Conservation (phyloP, 2,329 filamentous ascomycete species). For the Zasmidium citrigriseum region DNA sequence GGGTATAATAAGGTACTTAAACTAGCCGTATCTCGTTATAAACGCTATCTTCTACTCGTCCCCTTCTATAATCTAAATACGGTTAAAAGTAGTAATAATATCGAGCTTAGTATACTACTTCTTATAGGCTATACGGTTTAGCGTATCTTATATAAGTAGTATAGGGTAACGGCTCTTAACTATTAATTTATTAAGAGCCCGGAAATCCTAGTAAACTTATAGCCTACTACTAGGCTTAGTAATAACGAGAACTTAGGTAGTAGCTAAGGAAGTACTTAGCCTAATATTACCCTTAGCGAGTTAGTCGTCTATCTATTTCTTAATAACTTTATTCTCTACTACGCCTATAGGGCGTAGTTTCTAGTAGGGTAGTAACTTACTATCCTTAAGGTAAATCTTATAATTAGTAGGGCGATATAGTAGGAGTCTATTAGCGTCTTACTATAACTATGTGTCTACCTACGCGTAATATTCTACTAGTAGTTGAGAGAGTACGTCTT, state of each 20-base stretch:
- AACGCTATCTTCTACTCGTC: constrained; percentile 14
- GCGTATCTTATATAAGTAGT: constrained; percentile 29
- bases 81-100: constrained; percentile 10
- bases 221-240: constrained; percentile 12
- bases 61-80: constrained; percentile 3
- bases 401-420: not conserved
- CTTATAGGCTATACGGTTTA: constrained; percentile 21
- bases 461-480: too few relatives aligned
- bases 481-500: too few relatives aligned
- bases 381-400: constrained; percentile 9
- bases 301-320: constrained; percentile 13
- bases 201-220: not conserved
- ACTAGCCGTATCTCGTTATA: constrained; percentile 9
- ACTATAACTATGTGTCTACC: too few relatives aligned
- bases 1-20: too few relatives aligned
- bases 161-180: constrained; percentile 19
- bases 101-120: constrained; percentile 19
- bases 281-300: constrained; percentile 7
- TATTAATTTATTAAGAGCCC: not conserved
- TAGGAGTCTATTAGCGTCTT: not conserved
- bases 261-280: not conserved
- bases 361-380: not conserved
- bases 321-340: constrained; percentile 10
- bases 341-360: constrained; percentile 2
- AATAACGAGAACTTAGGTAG: constrained; percentile 7